Evolutionary conservation across 2,329 filamentous ascomycete species (phyloP).

Genomic region (Fusarium sp.): DNA sequence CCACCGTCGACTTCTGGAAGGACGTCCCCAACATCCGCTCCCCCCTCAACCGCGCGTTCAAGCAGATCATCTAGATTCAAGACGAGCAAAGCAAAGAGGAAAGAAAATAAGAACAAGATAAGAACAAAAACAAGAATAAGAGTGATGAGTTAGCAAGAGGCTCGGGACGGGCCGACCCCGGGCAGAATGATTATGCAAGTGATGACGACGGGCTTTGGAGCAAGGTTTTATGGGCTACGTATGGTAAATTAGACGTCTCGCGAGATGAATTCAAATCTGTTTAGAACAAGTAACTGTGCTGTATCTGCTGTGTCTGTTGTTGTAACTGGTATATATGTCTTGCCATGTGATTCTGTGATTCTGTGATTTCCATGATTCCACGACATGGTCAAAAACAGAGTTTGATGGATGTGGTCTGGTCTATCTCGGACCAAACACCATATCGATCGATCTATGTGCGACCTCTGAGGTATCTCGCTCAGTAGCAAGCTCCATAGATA

Average conservation of each 20-base stretch:
- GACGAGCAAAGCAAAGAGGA: constrained; percentile 30
- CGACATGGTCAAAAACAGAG: constrained; percentile 7
- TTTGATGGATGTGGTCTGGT: not conserved
- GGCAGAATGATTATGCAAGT: constrained; percentile 40
- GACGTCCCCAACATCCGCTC: constrained; percentile 89
- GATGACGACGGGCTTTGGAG: constrained; percentile 44
- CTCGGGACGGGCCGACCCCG: constrained; percentile 24
- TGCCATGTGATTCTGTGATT: constrained; percentile 20
- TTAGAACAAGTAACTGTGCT: constrained; percentile 31
- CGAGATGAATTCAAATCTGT: constrained; percentile 44
- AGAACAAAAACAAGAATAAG: constrained; percentile 10
- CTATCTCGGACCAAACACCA: constrained; percentile 2
- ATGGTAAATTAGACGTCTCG: constrained; percentile 42
- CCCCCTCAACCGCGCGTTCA: constrained; percentile 96
- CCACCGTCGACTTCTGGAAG: constrained; percentile 98
- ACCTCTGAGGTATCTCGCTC: not conserved
- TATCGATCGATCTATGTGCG: constrained; percentile 3
- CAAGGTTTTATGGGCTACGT: constrained; percentile 36
- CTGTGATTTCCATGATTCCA: not conserved
- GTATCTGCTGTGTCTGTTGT: constrained; percentile 5
- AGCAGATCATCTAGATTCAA: constrained; percentile 85
- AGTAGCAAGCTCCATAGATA: not conserved
- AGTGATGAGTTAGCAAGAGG: constrained; percentile 18
- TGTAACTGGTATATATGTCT: constrained; percentile 9
- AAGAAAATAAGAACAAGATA: constrained; percentile 18